Percentiles rank a stretch among this genome's conserved stretches.
These are phyloP conservation scores for Pythium vanterpoolii DNA, from an alignment of 352 stramenopile species.

Conservation along the genomic window DNA sequence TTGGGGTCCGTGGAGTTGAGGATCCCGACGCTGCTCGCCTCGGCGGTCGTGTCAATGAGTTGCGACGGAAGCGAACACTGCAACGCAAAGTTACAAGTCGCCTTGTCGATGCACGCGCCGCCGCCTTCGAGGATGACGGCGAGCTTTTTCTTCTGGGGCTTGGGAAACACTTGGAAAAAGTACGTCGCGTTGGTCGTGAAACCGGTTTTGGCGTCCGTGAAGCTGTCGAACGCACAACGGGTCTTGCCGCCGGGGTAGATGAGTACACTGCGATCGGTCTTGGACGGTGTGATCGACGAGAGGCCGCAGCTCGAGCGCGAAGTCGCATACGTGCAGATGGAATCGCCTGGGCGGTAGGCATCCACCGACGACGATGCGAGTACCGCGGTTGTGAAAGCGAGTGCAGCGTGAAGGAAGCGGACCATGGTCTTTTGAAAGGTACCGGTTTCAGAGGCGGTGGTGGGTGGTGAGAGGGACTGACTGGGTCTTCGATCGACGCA, in stretches of 20 bases:
- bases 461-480: not conserved
- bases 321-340: conserved; percentile 13
- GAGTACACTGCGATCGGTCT: conserved; percentile 26
- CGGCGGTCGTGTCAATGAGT: conserved; percentile 39
- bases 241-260: conserved; percentile 50
- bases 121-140: conserved; percentile 64
- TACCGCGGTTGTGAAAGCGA: not conserved
- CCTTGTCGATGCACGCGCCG: conserved; percentile 56
- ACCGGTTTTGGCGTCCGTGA: conserved; percentile 10
- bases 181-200: not conserved
- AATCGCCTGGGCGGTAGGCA: conserved; percentile 9
- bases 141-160: conserved; percentile 34
- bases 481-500: conserved; percentile 1
- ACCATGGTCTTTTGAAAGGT: not conserved
- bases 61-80: conserved; percentile 44
- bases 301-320: conserved; percentile 10
- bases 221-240: conserved; percentile 46
- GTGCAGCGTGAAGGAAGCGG: not conserved
- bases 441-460: not conserved
- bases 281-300: conserved; percentile 5
- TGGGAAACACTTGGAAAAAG: conserved; percentile 4
- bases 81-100: conserved; percentile 60
- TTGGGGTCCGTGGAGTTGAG: conserved; percentile 47
- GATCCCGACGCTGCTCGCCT: conserved; percentile 33
- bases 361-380: not conserved